Base-by-base conservation (phyloP, 306 rosid species). In the Inga laurina region DNA sequence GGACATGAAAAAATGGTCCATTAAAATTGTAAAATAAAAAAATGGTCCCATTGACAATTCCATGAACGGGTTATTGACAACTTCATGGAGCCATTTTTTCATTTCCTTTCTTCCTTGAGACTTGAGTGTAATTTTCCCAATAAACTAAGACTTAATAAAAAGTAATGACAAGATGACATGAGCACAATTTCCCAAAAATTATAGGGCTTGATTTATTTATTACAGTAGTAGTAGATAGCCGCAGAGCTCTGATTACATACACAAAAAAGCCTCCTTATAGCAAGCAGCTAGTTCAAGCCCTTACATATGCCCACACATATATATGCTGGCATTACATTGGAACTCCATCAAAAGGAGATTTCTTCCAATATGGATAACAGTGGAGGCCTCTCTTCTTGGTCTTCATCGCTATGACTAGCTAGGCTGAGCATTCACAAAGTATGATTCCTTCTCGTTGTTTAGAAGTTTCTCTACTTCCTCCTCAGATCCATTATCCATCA, bases 381-480 rank as follows among this genome's bases (percentile, higher is more conserved):
- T 0, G 74, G 82, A 52, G 10, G 56, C 67, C 12, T 24, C 72
- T 67, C 35, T 46, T 8, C 72, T 37, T 35, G 10, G 32, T 46
- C 16, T 3, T 35, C 72, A 3, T 52, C 24, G 48, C 48, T 45
- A 18, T 7, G 2, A 18, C 59, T 52, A 15, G 6, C 59, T 52
- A 15, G 6, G 65, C 43, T 76, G 69, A 32, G 74, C 84, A 82
- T n/a, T 71, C 1, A 74, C 89, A 79, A 90, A 86, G 85, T 83
- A 37, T 0, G 91, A 88, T 24, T 86, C 51, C 32, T 5, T 73
- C 72, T 86, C 88, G 1, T 82, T 86, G 48, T 15, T 61, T 35
- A 88, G 3, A 4, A 85, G 78, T 35, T 56, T 80, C 61, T 88
- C 84, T 16, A 83, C 79, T 7, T 86, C 79, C 66, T 51, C 8